Evolutionary conservation across 768 basidiomycete genomes (phyloP).

Genomic region (Termitomyces sp.): DNA sequence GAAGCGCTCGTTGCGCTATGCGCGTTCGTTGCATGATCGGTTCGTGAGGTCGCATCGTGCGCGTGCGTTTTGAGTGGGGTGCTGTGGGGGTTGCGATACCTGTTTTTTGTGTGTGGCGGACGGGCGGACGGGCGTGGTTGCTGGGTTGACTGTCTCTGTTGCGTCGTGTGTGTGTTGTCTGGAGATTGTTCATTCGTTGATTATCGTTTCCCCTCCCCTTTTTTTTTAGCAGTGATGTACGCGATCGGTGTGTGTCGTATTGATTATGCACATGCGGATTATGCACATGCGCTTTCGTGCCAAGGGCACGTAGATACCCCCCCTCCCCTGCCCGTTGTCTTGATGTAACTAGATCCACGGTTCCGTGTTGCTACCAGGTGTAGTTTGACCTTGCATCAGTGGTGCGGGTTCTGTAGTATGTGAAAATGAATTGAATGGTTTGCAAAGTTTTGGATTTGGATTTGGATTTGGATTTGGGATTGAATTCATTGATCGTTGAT

Average conservation of each 20-base stretch:
- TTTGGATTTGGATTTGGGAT: no score
- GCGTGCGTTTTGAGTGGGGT: constrained; percentile 7
- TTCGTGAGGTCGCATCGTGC: constrained; percentile 9
- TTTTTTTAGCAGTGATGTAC: no score
- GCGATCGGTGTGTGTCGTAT: neutral
- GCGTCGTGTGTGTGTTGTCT: no score
- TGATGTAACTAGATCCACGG: constrained; percentile 4
- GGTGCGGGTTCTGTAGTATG: constrained; percentile 4
- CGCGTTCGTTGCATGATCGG: constrained; percentile 9
- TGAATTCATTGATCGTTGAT: no score
- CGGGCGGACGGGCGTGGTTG: no score
- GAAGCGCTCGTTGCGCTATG: constrained; percentile 9
- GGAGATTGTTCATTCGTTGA: neutral
- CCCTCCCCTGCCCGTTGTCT: neutral
- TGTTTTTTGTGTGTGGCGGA: no score
- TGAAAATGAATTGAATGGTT: neutral
- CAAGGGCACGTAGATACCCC: constrained; percentile 2
- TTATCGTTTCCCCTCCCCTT: neutral
- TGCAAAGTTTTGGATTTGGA: neutral
- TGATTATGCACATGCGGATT: constrained; percentile 7
- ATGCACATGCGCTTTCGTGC: neutral
- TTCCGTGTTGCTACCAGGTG: constrained; percentile 3
- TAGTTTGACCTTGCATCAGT: constrained; percentile 4
- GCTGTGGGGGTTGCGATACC: no score
- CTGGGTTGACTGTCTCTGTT: no score